Evolutionary conservation across 2,329 filamentous ascomycete genomes (phyloP).

Genomic region (Raffaelea arxii): DNA sequence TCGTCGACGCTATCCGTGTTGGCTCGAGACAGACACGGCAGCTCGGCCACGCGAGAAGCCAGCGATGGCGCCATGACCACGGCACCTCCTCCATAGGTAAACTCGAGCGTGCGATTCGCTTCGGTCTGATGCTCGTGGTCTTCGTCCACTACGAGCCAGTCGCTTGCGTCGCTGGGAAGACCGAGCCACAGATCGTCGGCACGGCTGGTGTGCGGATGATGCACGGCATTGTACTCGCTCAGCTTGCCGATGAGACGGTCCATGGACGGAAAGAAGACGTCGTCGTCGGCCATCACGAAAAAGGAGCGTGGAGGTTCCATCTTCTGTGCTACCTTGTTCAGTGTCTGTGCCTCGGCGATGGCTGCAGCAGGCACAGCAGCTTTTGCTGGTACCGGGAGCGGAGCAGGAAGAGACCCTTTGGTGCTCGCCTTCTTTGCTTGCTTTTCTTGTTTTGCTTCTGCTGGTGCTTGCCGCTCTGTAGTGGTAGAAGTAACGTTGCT

Average conservation of each 20-base stretch:
- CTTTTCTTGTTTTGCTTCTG: background rate
- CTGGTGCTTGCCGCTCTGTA: background rate
- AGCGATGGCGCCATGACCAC: constrained; percentile 30
- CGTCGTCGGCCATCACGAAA: constrained; percentile 35
- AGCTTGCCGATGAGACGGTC: constrained; percentile 27
- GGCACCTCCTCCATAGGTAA: constrained; percentile 34
- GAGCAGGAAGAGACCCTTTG: background rate
- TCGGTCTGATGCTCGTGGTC: constrained; percentile 2
- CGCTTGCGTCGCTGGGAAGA: constrained; percentile 30
- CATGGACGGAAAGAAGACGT: constrained; percentile 35
- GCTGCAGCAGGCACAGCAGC: background rate
- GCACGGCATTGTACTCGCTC: constrained; percentile 15
- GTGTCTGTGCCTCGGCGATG: background rate
- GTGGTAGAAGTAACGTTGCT: no score
- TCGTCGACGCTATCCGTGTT: constrained; percentile 8
- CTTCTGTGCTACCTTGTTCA: background rate
- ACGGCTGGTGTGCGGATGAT: background rate
- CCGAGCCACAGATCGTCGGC: constrained; percentile 28
- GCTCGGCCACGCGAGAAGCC: constrained; percentile 21
- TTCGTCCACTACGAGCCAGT: constrained; percentile 28
- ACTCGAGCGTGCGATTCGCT: constrained; percentile 13
- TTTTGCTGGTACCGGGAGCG: no score
- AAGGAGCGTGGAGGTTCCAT: constrained; percentile 14
- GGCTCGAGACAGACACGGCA: constrained; percentile 32
- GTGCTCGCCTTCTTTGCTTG: background rate